These are phyloP conservation scores for Taphrina pruni DNA, from an alignment of 1,139 yeast species.

Conservation along the genomic window DNA sequence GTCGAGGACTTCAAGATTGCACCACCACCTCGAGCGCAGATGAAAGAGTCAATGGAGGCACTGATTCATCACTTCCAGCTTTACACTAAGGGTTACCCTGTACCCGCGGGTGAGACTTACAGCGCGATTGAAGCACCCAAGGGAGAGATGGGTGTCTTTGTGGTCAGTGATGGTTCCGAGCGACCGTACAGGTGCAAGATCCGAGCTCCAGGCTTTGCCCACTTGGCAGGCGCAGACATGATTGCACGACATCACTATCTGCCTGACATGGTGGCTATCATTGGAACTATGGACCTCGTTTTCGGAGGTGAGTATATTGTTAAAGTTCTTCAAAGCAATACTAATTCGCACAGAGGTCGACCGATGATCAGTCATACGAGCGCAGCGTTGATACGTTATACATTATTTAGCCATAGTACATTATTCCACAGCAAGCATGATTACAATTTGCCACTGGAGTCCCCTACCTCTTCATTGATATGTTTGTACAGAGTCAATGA, in stretches of 20 bases:
- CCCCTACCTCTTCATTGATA: too few relatives aligned
- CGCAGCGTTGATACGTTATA: not conserved
- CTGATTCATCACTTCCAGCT: slow-evolving; percentile 86
- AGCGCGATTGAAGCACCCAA: slow-evolving; percentile 94
- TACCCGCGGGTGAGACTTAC: slow-evolving; percentile 89
- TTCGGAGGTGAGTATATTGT: slow-evolving; percentile 52
- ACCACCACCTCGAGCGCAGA: slow-evolving; percentile 78
- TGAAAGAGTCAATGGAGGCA: slow-evolving; percentile 95
- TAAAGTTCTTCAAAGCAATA: not conserved
- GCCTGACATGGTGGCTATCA: slow-evolving; percentile 92
- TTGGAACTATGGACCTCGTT: slow-evolving; percentile 94
- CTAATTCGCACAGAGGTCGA: slow-evolving; percentile 24
- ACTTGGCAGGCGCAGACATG: slow-evolving; percentile 85
- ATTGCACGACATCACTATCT: slow-evolving; percentile 83
- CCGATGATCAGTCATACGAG: slow-evolving; percentile 11
- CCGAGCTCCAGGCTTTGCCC: slow-evolving; percentile 92
- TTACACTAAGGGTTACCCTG: slow-evolving; percentile 86
- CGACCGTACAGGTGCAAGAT: slow-evolving; percentile 92
- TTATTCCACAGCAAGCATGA: slow-evolving; percentile 4
- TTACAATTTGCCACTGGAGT: not conserved
- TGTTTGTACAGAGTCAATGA: too few relatives aligned
- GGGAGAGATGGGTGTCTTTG: slow-evolving; percentile 93
- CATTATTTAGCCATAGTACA: slow-evolving; percentile 19
- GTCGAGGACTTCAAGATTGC: slow-evolving; percentile 86
- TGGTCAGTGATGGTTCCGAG: slow-evolving; percentile 87